Conservation (phyloP, 2,329 filamentous ascomycete species). For the Fusarium odoratissimum region DNA sequence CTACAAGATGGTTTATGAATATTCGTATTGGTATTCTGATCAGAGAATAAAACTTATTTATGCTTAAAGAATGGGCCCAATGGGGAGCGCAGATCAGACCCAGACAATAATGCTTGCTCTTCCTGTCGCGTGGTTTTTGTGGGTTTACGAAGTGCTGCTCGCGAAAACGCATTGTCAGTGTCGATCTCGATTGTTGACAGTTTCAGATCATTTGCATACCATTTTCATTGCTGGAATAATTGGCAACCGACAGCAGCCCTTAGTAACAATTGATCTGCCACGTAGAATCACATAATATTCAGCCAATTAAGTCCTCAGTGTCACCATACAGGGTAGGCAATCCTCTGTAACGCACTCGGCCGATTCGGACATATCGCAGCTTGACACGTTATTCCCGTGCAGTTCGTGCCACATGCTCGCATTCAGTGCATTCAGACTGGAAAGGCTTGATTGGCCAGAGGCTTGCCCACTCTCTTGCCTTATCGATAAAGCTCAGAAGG, state of each 20-base stretch:
- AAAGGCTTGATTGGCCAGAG: not conserved
- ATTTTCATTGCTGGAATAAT: not conserved
- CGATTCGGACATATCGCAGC: not conserved
- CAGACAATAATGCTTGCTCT: rapidly evolving
- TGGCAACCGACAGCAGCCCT: no score
- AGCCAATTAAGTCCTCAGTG: no score
- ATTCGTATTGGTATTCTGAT: not conserved
- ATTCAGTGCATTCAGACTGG: not conserved
- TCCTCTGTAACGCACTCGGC: not conserved
- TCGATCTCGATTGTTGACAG: not conserved
- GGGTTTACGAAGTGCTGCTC: not conserved
- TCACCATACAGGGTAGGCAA: not conserved
- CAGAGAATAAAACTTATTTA: not conserved
- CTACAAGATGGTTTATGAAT: rapidly evolving
- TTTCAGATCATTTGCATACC: rapidly evolving
- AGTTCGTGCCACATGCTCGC: not conserved
- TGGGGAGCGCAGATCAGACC: not conserved
- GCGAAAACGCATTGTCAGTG: not conserved
- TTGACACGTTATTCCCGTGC: not conserved
- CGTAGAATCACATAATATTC: rapidly evolving
- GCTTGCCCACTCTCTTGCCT: no score
- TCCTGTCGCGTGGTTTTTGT: not conserved
- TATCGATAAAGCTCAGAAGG: not conserved
- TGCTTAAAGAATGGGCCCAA: not conserved
- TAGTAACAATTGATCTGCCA: rapidly evolving